Conservation (phyloP, 2,329 filamentous ascomycete species). For the Colletotrichum tropicicola region DNA sequence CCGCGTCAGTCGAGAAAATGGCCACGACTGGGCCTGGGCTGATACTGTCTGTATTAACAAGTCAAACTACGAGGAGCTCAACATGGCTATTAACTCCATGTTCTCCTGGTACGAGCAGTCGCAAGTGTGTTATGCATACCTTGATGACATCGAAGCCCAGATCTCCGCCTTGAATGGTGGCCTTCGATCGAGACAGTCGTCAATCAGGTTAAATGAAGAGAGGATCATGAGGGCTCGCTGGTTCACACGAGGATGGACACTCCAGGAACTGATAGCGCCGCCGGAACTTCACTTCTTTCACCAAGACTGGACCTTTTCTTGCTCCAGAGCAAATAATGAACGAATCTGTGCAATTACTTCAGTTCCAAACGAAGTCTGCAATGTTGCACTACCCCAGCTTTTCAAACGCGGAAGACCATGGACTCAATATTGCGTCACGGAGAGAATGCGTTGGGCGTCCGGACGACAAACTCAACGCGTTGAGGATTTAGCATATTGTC, state of each 20-base stretch:
- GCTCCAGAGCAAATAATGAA: too few species aligned
- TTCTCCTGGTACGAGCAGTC: slow-evolving; percentile 12
- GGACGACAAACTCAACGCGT: background rate
- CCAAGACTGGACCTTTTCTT: background rate
- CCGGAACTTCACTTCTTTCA: slow-evolving; percentile 2
- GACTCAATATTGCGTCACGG: background rate
- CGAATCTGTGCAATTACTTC: background rate
- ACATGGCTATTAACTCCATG: slow-evolving; percentile 1
- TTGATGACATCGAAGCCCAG: background rate
- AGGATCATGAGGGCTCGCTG: too few species aligned
- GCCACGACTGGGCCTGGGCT: slow-evolving; percentile 10
- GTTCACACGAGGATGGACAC: slow-evolving; percentile 28
- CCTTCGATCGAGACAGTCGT: too few species aligned
- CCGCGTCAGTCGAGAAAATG: background rate
- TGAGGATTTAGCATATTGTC: background rate
- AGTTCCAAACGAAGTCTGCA: too few species aligned
- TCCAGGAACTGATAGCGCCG: slow-evolving; percentile 25
- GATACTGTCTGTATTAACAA: slow-evolving; percentile 26
- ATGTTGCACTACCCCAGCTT: too few species aligned
- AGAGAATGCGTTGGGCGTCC: background rate
- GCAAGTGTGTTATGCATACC: slow-evolving; percentile 6
- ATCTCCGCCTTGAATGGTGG: too few species aligned
- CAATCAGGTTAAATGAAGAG: too few species aligned
- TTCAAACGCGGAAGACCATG: background rate
- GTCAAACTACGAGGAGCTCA: background rate